Conservation (phyloP, 345 rosid genomes). For the Gossypium bickii region DNA sequence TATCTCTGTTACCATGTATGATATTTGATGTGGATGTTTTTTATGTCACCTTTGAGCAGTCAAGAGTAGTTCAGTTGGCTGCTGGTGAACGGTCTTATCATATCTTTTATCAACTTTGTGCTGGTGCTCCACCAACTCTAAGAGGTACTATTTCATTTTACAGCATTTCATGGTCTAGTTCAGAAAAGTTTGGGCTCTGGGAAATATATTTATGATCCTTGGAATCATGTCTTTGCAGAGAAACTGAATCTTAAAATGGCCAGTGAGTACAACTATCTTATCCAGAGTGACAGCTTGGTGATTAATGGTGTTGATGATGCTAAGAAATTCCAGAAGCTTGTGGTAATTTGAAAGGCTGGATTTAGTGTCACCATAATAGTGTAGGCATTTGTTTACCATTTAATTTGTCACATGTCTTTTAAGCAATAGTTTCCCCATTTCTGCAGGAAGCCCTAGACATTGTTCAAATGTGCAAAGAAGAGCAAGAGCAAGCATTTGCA, state of each 20-base stretch:
- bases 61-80: conserved; percentile 87
- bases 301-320: conserved; percentile 77
- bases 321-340: conserved; percentile 54
- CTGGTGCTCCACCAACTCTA: conserved; percentile 77
- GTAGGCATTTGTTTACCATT: conserved; percentile 10
- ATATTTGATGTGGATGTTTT: conserved; percentile 30
- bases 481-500: conserved; percentile 70
- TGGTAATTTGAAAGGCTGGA: conserved; percentile 44
- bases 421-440: conserved; percentile 18
- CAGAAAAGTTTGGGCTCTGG: neutral
- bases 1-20: conserved; percentile 13
- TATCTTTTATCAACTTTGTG: conserved; percentile 88
- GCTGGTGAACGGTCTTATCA: conserved; percentile 90
- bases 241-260: conserved; percentile 73
- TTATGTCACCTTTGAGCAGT: conserved; percentile 52
- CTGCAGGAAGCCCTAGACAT: conserved; percentile 72
- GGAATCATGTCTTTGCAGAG: conserved; percentile 44
- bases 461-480: conserved; percentile 63
- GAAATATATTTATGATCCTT: conserved; percentile 2
- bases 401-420: conserved; percentile 1
- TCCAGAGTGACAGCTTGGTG: conserved; percentile 76
- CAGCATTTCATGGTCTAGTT: neutral
- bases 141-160: conserved; percentile 52
- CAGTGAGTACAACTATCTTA: conserved; percentile 73
- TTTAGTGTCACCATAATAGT: conserved; percentile 1